Percentiles rank a stretch among this genome's conserved stretches.
Evolutionary conservation across 441 rosid species (phyloP).

Genomic region (Brassica balearica): DNA sequence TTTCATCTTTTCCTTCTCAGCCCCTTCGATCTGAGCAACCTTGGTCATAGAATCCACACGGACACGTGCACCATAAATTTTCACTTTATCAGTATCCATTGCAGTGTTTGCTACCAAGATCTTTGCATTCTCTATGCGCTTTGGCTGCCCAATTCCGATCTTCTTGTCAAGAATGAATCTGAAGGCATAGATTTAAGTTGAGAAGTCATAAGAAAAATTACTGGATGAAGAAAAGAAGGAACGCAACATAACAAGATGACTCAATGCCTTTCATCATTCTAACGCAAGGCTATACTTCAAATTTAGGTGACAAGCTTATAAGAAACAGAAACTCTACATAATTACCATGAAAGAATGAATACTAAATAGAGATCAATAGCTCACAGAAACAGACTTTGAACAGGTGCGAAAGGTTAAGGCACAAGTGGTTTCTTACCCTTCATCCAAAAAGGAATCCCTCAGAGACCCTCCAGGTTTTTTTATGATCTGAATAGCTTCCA

Average conservation of each 20-base stretch:
- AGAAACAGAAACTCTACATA: conserved; percentile 5
- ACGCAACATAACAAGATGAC: neutral
- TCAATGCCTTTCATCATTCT: neutral
- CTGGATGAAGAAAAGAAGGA: conserved; percentile 5
- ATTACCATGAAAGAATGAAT: neutral
- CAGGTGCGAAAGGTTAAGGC: neutral
- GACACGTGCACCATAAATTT: conserved; percentile 99
- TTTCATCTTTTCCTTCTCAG: conserved; percentile 98
- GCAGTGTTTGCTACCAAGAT: conserved; percentile 99
- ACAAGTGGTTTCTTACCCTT: conserved; percentile 66
- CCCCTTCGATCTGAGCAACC: conserved; percentile 96
- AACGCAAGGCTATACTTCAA: neutral
- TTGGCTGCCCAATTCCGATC: conserved; percentile 97
- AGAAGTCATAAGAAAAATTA: neutral
- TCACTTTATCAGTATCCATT: conserved; percentile 98
- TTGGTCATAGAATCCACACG: conserved; percentile 97
- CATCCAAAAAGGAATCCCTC: conserved; percentile 92
- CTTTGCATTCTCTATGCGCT: conserved; percentile 93
- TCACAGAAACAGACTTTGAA: neutral
- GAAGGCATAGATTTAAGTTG: conserved; percentile 22
- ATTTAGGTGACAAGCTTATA: neutral
- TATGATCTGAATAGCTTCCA: conserved; percentile 92
- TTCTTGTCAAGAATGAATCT: conserved; percentile 99
- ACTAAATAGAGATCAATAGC: neutral
- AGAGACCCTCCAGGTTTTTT: conserved; percentile 96